Conservation (phyloP, 306 rosid genomes). For the Elaeagnus macrophylla region DNA sequence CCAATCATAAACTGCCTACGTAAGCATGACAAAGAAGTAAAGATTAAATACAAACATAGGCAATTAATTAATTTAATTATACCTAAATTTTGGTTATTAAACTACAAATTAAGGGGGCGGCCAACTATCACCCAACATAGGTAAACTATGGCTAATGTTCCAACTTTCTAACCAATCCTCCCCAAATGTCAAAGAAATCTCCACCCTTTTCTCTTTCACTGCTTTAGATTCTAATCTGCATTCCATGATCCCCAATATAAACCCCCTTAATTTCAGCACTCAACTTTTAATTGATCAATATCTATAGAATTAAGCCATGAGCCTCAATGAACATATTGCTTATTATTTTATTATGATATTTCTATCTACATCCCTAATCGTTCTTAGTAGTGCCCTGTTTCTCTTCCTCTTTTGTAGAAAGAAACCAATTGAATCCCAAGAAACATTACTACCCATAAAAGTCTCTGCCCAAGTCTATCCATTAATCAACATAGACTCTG, state of each 20-base stretch:
- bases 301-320: constrained; percentile 28
- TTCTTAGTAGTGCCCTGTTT: constrained; percentile 35
- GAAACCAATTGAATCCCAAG: constrained; percentile 44
- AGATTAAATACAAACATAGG: too few species aligned
- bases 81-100: neutral
- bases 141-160: constrained; percentile 20
- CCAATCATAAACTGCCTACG: too few species aligned
- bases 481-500: constrained; percentile 46
- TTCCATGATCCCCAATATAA: neutral
- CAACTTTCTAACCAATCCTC: constrained; percentile 38
- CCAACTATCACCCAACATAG: constrained; percentile 47
- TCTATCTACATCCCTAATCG: constrained; percentile 36
- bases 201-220: constrained; percentile 2
- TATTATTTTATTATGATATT: constrained; percentile 36
- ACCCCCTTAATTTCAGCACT: neutral
- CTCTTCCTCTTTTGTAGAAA: constrained; percentile 43
- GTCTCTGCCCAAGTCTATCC: constrained; percentile 37
- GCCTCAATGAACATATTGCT: constrained; percentile 25
- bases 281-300: too few species aligned
- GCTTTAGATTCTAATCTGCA: neutral
- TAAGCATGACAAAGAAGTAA: too few species aligned
- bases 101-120: constrained; percentile 19
- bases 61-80: too few species aligned
- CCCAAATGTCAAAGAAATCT: constrained; percentile 20
- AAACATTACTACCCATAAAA: constrained; percentile 32